Base-by-base conservation (phyloP, 768 basidiomycete genomes). In the Tricholoma furcatifolium region DNA sequence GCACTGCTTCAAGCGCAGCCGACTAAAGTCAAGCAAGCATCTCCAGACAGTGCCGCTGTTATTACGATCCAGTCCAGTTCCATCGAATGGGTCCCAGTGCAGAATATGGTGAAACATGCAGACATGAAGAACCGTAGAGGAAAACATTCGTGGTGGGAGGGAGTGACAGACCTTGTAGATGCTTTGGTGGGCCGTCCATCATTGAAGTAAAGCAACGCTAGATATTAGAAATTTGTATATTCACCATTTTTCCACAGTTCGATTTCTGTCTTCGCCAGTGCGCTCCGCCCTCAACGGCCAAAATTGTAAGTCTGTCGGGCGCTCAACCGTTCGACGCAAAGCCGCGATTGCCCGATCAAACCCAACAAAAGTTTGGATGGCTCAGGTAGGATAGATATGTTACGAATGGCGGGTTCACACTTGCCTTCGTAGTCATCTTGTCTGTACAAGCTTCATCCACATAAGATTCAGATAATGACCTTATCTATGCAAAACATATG, bases 61-160 rank as follows among this genome's bases (percentile, higher is more conserved):
- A 97, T 99, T 61, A 95, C 90, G 23, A 90, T 98, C 58, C 90
- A 97, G 66, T 82, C 88, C 18, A 86, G 88, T 45, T 72, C 80
- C 32, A 76, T 98, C 58, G 75, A 83, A 57, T 93, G 93, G 83
- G 89, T 93, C 2, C 82, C 89, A 0, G 90, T 95, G 55, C 76
- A 79, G 55, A 91, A 91, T 61, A 91, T 98, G 82, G 74, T 89
- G 50, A 74, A 75, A 54, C 86, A 92, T 43, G 91, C 96, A 20
- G 95, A 99, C 70, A 91, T 96, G 87, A 84, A 81, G 74, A 84
- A 93, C 67, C 78, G 96, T 54, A 70, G 93, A 54, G 94, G 92
- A 0, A 89, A 83, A 66, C 69, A 73, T 23, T 70, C 75, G 47
- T 93, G 93, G 91, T 98, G 95, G 95, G 70, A 68, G 15, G 77